Evolutionary conservation across 2,329 filamentous ascomycete species (phyloP).

Genomic region (Stemphylium vesicarium): DNA sequence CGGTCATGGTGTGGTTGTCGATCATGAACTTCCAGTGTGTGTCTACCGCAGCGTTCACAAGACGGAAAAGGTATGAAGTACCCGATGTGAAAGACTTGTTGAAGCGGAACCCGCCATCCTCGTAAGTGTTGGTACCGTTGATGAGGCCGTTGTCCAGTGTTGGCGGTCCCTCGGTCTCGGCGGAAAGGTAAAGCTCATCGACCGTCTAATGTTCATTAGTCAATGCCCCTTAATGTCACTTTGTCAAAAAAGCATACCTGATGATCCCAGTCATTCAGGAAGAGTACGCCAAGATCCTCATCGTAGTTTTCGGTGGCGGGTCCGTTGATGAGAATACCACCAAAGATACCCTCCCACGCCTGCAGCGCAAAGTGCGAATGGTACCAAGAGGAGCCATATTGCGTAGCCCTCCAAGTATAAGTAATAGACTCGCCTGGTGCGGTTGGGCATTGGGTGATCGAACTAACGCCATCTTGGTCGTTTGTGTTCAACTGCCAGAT

Average conservation of each 20-base stretch:
- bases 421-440: slow-evolving; percentile 32
- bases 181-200: slow-evolving; percentile 43
- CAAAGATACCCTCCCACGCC: slow-evolving; percentile 50
- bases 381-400: slow-evolving; percentile 53
- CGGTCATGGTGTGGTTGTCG: slow-evolving; percentile 52
- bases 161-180: slow-evolving; percentile 38
- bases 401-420: slow-evolving; percentile 46
- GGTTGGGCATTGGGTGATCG: slow-evolving; percentile 44
- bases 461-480: slow-evolving; percentile 38
- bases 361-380: slow-evolving; percentile 53
- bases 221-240: too few species aligned
- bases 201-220: slow-evolving; percentile 32
- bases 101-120: slow-evolving; percentile 42
- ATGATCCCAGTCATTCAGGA: slow-evolving; percentile 55
- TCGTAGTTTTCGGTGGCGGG: slow-evolving; percentile 51
- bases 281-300: slow-evolving; percentile 52
- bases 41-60: slow-evolving; percentile 53
- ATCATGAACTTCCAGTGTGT: slow-evolving; percentile 53
- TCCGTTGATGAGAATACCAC: slow-evolving; percentile 51
- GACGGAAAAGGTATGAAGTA: slow-evolving; percentile 51
- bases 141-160: slow-evolving; percentile 53
- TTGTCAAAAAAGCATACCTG: slow-evolving; percentile 4
- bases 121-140: slow-evolving; percentile 53
- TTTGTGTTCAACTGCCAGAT: slow-evolving; percentile 42
- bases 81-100: slow-evolving; percentile 46